phyloP scores from a whole-genome alignment of 106 monocot species.

The Alisma plantagoaquatica region DNA sequence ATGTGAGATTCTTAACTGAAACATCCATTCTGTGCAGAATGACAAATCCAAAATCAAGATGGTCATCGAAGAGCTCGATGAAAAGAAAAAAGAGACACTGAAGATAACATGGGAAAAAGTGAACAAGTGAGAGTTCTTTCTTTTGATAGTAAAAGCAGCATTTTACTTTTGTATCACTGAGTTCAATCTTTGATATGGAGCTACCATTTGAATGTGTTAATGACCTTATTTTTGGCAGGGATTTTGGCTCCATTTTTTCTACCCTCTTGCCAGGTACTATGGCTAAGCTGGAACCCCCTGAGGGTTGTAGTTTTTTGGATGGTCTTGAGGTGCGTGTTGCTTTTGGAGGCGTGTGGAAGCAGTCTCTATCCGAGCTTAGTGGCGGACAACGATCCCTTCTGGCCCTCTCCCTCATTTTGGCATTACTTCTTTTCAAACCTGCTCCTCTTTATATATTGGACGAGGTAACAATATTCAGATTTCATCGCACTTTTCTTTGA shows the following conservation, averaged over 20 bases:
- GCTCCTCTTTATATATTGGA: constrained; percentile 99
- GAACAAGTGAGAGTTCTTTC: constrained; percentile 58
- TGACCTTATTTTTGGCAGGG: constrained; percentile 39
- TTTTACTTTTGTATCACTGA: too few relatives aligned
- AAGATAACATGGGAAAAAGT: constrained; percentile 95
- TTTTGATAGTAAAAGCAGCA: too few relatives aligned
- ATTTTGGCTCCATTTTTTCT: constrained; percentile 97
- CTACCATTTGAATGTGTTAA: too few relatives aligned
- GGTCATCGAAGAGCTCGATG: constrained; percentile 97
- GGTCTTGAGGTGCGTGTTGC: constrained; percentile 99
- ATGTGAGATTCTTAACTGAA: too few relatives aligned
- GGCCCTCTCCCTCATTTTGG: constrained; percentile 93
- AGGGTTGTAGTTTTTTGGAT: constrained; percentile 77
- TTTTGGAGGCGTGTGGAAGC: constrained; percentile 99
- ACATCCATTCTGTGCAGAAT: constrained; percentile 41
- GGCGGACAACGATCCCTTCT: constrained; percentile 97
- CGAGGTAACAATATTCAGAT: constrained; percentile 83
- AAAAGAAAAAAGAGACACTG: constrained; percentile 95
- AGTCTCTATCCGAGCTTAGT: constrained; percentile 93
- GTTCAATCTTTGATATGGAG: too few relatives aligned
- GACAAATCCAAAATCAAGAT: constrained; percentile 90
- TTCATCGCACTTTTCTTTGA: background rate
- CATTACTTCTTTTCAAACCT: constrained; percentile 93
- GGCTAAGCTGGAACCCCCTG: constrained; percentile 91
- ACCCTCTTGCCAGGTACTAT: constrained; percentile 93